These are phyloP conservation scores for Boeremia exigua DNA, from an alignment of 2,329 filamentous ascomycete species.

Conservation along the genomic window DNA sequence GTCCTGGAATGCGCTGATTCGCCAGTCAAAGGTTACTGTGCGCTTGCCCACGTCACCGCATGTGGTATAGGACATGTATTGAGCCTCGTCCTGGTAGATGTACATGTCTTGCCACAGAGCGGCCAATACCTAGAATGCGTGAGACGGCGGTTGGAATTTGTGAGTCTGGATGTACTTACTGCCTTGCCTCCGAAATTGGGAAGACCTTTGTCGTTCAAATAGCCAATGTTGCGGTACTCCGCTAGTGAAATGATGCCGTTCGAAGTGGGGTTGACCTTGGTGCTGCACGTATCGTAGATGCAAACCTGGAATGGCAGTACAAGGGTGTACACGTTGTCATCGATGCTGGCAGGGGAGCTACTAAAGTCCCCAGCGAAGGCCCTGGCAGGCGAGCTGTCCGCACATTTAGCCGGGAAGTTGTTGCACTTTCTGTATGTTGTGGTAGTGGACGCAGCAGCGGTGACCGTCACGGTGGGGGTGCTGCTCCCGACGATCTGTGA, in stretches of 20 bases:
- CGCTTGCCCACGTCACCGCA: conserved; percentile 1
- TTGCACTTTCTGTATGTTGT: background rate
- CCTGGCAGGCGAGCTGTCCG: background rate
- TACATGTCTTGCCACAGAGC: background rate
- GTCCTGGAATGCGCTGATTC: background rate
- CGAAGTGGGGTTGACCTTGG: background rate
- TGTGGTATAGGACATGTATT: background rate
- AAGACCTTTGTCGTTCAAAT: background rate
- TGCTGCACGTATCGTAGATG: conserved; percentile 6
- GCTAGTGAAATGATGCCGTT: conserved; percentile 2
- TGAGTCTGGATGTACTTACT: background rate
- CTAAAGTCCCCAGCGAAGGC: background rate
- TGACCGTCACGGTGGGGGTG: background rate
- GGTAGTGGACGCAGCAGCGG: background rate
- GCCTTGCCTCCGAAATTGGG: background rate
- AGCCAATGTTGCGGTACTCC: background rate
- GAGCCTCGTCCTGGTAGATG: background rate
- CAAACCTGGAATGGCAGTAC: conserved; percentile 1
- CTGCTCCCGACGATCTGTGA: background rate
- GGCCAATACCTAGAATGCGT: background rate
- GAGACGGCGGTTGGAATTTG: background rate
- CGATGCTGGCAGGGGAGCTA: background rate
- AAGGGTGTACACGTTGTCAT: background rate
- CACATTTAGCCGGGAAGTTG: background rate
- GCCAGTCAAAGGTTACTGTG: conserved; percentile 2